phyloP scores from a whole-genome alignment of 306 rosid species.

The Cicer bijugum region DNA sequence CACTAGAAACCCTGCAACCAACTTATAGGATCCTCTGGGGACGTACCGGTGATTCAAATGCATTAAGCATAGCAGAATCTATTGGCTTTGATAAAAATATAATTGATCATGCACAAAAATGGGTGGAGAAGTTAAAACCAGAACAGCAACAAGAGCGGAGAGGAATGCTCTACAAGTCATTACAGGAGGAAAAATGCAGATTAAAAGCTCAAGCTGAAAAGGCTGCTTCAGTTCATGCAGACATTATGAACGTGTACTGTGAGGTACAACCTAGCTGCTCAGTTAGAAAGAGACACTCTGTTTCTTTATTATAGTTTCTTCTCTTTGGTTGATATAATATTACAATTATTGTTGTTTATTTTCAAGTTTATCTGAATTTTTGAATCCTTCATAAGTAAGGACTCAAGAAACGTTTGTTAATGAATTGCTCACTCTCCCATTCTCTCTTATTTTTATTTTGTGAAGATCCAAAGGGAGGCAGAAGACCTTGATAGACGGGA shows the following conservation, averaged over 20 bases:
- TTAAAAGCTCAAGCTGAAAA: conserved; percentile 70
- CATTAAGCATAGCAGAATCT: conserved; percentile 80
- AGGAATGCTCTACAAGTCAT: conserved; percentile 74
- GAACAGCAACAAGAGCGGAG: conserved; percentile 84
- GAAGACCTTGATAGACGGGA: conserved; percentile 76
- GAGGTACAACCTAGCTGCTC: conserved; percentile 64
- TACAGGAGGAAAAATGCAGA: conserved; percentile 72
- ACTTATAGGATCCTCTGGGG: conserved; percentile 93
- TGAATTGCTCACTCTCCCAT: neutral
- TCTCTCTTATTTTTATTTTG: neutral
- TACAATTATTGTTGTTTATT: conserved; percentile 28
- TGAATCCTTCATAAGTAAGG: conserved; percentile 31
- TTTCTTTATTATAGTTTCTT: conserved; percentile 40
- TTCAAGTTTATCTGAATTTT: conserved; percentile 34
- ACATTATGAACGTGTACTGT: conserved; percentile 57
- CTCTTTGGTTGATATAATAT: conserved; percentile 35
- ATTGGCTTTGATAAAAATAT: conserved; percentile 75
- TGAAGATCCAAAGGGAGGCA: conserved; percentile 81
- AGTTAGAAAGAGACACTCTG: conserved; percentile 20
- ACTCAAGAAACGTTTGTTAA: neutral
- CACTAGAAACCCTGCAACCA: conserved; percentile 74
- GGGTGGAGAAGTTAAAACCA: conserved; percentile 80
- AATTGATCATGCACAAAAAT: conserved; percentile 62
- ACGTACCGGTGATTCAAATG: conserved; percentile 84
- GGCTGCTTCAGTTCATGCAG: conserved; percentile 71